Evolutionary conservation across 2,329 filamentous ascomycete genomes (phyloP).

Genomic region (Cryphonectria radicalis): DNA sequence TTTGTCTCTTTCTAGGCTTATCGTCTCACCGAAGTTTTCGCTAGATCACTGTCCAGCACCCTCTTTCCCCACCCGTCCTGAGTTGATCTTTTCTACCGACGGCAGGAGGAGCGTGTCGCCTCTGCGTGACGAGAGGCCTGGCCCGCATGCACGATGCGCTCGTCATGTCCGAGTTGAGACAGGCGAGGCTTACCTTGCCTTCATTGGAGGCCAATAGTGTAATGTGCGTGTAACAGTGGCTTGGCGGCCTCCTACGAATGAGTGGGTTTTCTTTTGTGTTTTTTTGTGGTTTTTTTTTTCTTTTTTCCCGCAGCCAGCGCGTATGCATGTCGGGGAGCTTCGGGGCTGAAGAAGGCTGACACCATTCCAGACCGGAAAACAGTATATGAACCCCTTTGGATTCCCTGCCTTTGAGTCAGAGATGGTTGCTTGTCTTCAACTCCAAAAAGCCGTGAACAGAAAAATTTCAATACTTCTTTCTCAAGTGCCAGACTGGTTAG

Average conservation of each 20-base stretch:
- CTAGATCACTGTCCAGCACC: neutral
- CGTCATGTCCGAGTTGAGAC: conserved; percentile 6
- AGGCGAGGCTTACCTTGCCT: neutral
- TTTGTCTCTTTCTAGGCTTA: neutral
- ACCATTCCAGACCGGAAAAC: neutral
- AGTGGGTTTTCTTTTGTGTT: too few species aligned
- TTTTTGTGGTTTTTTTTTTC: too few species aligned
- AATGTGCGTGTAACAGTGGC: conserved; percentile 9
- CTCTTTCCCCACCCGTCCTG: neutral
- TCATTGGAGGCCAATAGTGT: neutral
- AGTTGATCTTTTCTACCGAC: neutral
- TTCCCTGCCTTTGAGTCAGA: neutral
- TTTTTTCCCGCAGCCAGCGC: neutral
- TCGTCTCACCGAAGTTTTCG: neutral
- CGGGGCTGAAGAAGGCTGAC: conserved; percentile 2
- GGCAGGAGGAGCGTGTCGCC: neutral
- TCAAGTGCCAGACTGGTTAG: neutral
- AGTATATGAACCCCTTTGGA: neutral
- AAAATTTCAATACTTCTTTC: neutral
- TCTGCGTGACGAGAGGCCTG: neutral
- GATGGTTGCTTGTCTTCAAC: neutral
- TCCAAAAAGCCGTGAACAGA: neutral
- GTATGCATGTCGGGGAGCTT: neutral
- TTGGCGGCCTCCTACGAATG: neutral
- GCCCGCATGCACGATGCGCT: neutral